These are phyloP conservation scores for Rosellinia necatrix DNA, from an alignment of 2,329 filamentous ascomycete species.

Conservation along the genomic window DNA sequence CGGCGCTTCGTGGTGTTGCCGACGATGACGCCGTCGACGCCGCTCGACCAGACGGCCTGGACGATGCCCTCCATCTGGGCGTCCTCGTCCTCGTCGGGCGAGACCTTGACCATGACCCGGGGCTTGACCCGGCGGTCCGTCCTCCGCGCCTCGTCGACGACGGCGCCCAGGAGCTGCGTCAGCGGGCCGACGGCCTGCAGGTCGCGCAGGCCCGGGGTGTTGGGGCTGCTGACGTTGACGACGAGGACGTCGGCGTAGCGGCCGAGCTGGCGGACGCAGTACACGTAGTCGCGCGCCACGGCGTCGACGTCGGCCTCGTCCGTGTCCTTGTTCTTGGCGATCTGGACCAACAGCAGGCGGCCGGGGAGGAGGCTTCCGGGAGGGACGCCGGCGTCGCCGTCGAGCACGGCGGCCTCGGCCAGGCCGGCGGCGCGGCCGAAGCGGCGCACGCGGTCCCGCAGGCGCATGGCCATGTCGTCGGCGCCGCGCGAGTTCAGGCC, in stretches of 20 bases:
- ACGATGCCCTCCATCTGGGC: constrained; percentile 87
- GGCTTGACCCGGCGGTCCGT: constrained; percentile 74
- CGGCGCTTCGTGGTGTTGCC: constrained; percentile 94
- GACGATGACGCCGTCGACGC: constrained; percentile 94
- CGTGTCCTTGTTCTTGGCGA: constrained; percentile 96
- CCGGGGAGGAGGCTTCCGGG: constrained; percentile 80
- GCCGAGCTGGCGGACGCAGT: constrained; percentile 81
- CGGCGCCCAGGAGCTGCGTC: constrained; percentile 77
- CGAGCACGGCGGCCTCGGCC: constrained; percentile 73
- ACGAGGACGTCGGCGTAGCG: constrained; percentile 95
- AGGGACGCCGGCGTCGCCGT: constrained; percentile 77
- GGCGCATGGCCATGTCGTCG: constrained; percentile 78
- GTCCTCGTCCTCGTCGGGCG: constrained; percentile 88
- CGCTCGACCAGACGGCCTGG: constrained; percentile 78
- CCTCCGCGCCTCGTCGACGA: constrained; percentile 76
- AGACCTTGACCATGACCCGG: constrained; percentile 96
- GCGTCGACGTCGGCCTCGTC: constrained; percentile 83
- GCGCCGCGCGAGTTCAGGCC: constrained; percentile 92
- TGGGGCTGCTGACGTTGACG: constrained; percentile 96
- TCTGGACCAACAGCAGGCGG: constrained; percentile 83
- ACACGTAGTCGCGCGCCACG: constrained; percentile 82
- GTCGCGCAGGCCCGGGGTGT: constrained; percentile 87
- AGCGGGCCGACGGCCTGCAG: constrained; percentile 85
- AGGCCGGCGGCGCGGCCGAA: constrained; percentile 76
- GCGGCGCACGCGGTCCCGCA: constrained; percentile 76